Conservation (phyloP, 768 basidiomycete genomes). For the Suillus ampliporus region DNA sequence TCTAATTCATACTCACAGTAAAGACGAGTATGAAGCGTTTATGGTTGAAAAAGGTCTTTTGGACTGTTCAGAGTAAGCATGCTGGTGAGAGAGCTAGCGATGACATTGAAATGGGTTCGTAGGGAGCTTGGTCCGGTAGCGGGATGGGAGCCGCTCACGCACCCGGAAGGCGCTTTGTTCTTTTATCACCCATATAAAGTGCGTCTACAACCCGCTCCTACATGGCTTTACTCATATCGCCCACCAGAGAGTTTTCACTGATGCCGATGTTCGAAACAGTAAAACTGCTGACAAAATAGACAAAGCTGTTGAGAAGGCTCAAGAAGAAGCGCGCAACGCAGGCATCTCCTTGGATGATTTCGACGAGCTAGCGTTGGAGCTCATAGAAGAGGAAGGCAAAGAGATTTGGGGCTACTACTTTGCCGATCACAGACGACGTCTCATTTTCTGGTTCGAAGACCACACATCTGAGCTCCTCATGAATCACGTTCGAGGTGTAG, state of each 20-base stretch:
- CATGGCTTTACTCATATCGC: background rate
- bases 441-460: slow-evolving; percentile 54
- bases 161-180: slow-evolving; percentile 63
- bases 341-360: background rate
- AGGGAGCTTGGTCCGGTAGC: background rate
- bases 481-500: slow-evolving; percentile 44
- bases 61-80: background rate
- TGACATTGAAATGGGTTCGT: background rate
- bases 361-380: slow-evolving; percentile 16
- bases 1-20: background rate
- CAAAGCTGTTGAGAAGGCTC: background rate
- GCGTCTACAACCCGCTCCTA: background rate
- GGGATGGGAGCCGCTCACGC: slow-evolving; percentile 49
- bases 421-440: slow-evolving; percentile 45
- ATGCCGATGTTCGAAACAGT: slow-evolving; percentile 8
- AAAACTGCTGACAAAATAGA: background rate
- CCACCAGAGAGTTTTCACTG: slow-evolving; percentile 18
- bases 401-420: slow-evolving; percentile 48
- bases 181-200: slow-evolving; percentile 52
- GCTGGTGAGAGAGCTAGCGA: background rate
- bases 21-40: too few species aligned
- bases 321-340: background rate
- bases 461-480: slow-evolving; percentile 39
- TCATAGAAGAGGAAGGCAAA: background rate
- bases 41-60: background rate